Evolutionary conservation across 768 basidiomycete species (phyloP).

Genomic region (Tephrocybe sp.): DNA sequence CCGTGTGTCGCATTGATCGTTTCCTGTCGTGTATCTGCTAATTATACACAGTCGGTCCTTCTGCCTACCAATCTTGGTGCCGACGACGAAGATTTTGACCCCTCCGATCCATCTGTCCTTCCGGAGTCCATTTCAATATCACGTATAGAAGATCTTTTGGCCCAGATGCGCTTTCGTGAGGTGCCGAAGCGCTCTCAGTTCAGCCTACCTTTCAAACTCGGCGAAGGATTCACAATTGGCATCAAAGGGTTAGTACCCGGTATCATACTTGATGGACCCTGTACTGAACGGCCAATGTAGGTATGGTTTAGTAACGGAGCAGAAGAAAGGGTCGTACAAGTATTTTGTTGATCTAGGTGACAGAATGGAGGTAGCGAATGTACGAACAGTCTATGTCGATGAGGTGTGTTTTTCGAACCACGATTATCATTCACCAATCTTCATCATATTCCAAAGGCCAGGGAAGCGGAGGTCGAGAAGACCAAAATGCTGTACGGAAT

Average conservation of each 20-base stretch:
- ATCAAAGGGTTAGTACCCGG: slow-evolving; percentile 62
- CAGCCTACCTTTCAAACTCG: slow-evolving; percentile 78
- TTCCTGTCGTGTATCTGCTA: background rate
- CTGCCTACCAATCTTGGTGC: slow-evolving; percentile 44
- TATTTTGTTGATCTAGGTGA: slow-evolving; percentile 82
- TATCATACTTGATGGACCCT: background rate
- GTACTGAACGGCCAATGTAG: slow-evolving; percentile 34
- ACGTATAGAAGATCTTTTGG: slow-evolving; percentile 73
- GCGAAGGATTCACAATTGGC: slow-evolving; percentile 69
- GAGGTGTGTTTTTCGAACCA: slow-evolving; percentile 47
- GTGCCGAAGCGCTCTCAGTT: slow-evolving; percentile 82
- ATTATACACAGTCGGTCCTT: slow-evolving; percentile 52
- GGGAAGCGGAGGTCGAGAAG: slow-evolving; percentile 45
- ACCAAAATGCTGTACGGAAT: slow-evolving; percentile 45
- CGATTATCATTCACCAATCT: background rate
- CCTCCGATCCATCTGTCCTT: slow-evolving; percentile 42
- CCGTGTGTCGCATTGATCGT: slow-evolving; percentile 37
- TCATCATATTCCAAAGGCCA: slow-evolving; percentile 28
- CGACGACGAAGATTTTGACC: slow-evolving; percentile 50
- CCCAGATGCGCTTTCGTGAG: slow-evolving; percentile 80
- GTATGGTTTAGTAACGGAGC: slow-evolving; percentile 86
- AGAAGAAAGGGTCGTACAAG: slow-evolving; percentile 78
- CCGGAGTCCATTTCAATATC: slow-evolving; percentile 73
- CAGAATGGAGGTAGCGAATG: slow-evolving; percentile 70
- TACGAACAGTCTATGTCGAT: slow-evolving; percentile 73